Conservation (phyloP, 2,329 filamentous ascomycete species). For the Pseudofabraea citricarpa region DNA sequence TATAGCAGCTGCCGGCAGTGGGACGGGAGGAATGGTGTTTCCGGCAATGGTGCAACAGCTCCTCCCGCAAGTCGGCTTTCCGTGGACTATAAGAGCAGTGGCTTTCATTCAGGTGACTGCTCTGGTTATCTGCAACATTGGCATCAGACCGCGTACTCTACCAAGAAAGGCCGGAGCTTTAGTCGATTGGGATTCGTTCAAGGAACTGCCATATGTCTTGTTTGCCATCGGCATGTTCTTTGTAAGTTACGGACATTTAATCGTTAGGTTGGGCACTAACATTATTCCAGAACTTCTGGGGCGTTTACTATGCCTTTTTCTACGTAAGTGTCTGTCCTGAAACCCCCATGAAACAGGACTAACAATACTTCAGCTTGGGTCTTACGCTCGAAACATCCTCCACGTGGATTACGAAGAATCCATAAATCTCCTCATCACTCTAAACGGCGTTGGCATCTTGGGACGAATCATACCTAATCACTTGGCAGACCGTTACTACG, state of each 20-base stretch:
- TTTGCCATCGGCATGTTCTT: constrained; percentile 38
- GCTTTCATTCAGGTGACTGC: constrained; percentile 38
- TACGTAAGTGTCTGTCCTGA: no score
- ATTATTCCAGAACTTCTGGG: no score
- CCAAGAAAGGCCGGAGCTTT: constrained; percentile 36
- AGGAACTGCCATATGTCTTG: constrained; percentile 37
- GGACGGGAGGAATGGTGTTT: constrained; percentile 38
- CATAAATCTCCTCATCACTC: constrained; percentile 44
- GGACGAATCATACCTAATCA: constrained; percentile 43
- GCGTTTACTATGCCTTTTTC: constrained; percentile 39
- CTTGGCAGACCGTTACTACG: constrained; percentile 42
- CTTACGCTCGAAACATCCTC: constrained; percentile 32
- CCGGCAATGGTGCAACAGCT: constrained; percentile 38
- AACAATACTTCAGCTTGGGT: no score
- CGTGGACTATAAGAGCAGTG: constrained; percentile 40
- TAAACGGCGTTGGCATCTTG: constrained; percentile 46
- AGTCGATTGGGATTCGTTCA: constrained; percentile 39
- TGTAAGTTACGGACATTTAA: no score
- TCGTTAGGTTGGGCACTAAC: no score
- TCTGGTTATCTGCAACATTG: constrained; percentile 30
- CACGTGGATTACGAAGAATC: constrained; percentile 35
- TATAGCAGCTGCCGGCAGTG: constrained; percentile 31
- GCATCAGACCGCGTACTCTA: constrained; percentile 35
- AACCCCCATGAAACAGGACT: no score
- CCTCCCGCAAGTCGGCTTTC: constrained; percentile 36